Percentiles rank a stretch among this genome's conserved stretches.
These are phyloP conservation scores for Diutina sp. DNA, from an alignment of 1,139 yeast species.

Conservation along the genomic window DNA sequence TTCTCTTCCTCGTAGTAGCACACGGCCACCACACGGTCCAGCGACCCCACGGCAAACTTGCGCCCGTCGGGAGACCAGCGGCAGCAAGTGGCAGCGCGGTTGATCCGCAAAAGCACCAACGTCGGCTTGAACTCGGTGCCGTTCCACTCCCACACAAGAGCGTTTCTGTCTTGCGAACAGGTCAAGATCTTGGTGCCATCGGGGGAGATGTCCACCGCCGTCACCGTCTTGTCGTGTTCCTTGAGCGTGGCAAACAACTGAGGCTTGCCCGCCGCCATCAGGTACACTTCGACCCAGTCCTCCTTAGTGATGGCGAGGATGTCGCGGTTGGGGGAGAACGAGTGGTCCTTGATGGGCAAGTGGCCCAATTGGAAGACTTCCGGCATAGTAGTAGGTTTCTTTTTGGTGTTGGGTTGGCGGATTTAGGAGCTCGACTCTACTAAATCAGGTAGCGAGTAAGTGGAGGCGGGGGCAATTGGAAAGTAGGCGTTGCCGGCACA, in stretches of 20 bases:
- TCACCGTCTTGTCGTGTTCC: slow-evolving; percentile 90
- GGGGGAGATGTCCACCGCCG: slow-evolving; percentile 84
- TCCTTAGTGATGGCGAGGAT: slow-evolving; percentile 75
- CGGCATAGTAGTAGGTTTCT: neutral
- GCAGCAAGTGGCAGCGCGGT: slow-evolving; percentile 88
- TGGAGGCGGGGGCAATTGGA: neutral
- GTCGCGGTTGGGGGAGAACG: slow-evolving; percentile 59
- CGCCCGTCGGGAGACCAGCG: slow-evolving; percentile 88
- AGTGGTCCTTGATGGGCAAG: slow-evolving; percentile 83
- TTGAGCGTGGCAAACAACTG: slow-evolving; percentile 47
- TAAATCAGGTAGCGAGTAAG: neutral
- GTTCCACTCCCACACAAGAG: slow-evolving; percentile 83
- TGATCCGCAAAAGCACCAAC: slow-evolving; percentile 80
- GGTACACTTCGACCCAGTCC: slow-evolving; percentile 63
- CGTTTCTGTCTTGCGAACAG: slow-evolving; percentile 96
- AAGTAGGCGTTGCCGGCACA: neutral
- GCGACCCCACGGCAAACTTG: slow-evolving; percentile 95
- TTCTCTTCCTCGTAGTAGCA: slow-evolving; percentile 94
- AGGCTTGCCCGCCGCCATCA: slow-evolving; percentile 28
- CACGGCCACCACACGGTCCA: slow-evolving; percentile 87
- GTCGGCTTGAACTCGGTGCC: slow-evolving; percentile 59
- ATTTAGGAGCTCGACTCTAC: slow-evolving; percentile 3
- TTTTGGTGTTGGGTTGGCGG: neutral
- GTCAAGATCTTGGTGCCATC: slow-evolving; percentile 82
- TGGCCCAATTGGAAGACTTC: slow-evolving; percentile 55